Conservation (phyloP, 345 rosid species). For the Stellera chamaejasme region DNA sequence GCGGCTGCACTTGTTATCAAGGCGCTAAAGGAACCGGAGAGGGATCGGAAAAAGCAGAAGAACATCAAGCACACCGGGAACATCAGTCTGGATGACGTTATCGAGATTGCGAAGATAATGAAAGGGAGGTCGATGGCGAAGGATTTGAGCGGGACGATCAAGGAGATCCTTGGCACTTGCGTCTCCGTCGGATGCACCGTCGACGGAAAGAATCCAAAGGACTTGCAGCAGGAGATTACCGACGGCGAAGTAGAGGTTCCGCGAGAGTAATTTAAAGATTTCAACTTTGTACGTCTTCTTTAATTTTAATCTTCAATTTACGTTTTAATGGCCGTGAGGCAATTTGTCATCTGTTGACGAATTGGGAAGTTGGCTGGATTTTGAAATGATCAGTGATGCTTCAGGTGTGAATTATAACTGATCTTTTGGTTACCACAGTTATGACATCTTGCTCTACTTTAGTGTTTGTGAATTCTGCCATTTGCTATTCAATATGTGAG, state of each 20-base stretch:
- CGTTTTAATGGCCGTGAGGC: neutral
- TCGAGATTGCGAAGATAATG: conserved; percentile 50
- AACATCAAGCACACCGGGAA: conserved; percentile 45
- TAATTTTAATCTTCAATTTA: conserved; percentile 3
- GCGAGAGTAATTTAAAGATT: conserved; percentile 22
- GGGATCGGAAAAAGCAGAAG: conserved; percentile 50
- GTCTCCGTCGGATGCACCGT: conserved; percentile 60
- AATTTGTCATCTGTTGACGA: neutral
- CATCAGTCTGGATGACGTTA: conserved; percentile 47
- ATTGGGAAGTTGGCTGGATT: conserved; percentile 9
- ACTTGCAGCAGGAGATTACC: conserved; percentile 39
- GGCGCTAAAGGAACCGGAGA: conserved; percentile 51
- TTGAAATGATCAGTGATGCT: conserved; percentile 11
- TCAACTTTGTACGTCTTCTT: neutral
- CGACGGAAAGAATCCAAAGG: conserved; percentile 51
- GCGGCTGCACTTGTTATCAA: conserved; percentile 60
- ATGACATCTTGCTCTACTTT: neutral
- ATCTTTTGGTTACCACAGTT: neutral
- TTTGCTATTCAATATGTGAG: too few relatives aligned
- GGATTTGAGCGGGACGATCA: conserved; percentile 47
- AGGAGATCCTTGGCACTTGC: conserved; percentile 55
- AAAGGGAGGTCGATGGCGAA: conserved; percentile 47
- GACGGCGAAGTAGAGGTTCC: conserved; percentile 47
- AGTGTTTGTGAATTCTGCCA: too few relatives aligned
- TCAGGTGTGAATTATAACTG: conserved; percentile 3